Percentiles rank a stretch among this genome's conserved stretches.
These are phyloP conservation scores for Echria macrotheca DNA, from an alignment of 495 filamentous ascomycete species.

Conservation along the genomic window DNA sequence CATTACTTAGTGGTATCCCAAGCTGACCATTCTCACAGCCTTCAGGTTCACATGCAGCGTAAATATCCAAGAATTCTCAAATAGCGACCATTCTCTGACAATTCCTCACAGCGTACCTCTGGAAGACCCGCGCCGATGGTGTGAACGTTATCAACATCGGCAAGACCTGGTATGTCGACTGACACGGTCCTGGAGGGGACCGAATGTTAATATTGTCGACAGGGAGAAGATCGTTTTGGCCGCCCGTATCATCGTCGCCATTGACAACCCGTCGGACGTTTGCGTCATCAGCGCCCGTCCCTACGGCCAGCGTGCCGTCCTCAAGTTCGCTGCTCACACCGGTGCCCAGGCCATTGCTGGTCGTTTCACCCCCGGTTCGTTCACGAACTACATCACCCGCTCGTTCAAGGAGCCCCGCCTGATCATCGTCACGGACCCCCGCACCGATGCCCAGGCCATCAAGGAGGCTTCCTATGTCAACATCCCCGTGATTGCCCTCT, in stretches of 20 bases:
- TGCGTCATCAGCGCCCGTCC: slow-evolving; percentile 99
- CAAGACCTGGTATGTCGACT: slow-evolving; percentile 87
- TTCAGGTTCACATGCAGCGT: slow-evolving; percentile 96
- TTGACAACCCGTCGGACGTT: slow-evolving; percentile 98
- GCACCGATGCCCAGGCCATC: slow-evolving; percentile 99
- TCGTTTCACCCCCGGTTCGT: slow-evolving; percentile 99
- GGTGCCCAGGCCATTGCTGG: slow-evolving; percentile 96
- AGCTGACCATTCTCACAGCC: slow-evolving; percentile 29
- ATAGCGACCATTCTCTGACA: slow-evolving; percentile 14
- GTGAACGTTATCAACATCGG: slow-evolving; percentile 98
- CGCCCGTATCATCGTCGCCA: slow-evolving; percentile 94
- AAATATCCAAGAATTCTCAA: slow-evolving; percentile 11
- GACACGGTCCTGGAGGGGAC: background rate
- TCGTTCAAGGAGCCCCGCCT: slow-evolving; percentile 99
- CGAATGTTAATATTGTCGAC: slow-evolving; percentile 13
- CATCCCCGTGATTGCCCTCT: slow-evolving; percentile 98
- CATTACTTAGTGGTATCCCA: slow-evolving; percentile 2
- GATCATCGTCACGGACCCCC: slow-evolving; percentile 98
- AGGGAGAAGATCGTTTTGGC: slow-evolving; percentile 99
- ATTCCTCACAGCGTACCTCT: slow-evolving; percentile 65
- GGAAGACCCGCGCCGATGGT: slow-evolving; percentile 97
- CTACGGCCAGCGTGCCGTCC: slow-evolving; percentile 97
- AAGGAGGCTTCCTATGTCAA: slow-evolving; percentile 99
- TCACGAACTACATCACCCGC: slow-evolving; percentile 99
- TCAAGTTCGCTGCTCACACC: slow-evolving; percentile 98